A percentile compares a stretch with the other conserved stretches of the same genome.
phyloP scores from a whole-genome alignment of 768 basidiomycete genomes.

The Symmetrospora coprosmae region DNA sequence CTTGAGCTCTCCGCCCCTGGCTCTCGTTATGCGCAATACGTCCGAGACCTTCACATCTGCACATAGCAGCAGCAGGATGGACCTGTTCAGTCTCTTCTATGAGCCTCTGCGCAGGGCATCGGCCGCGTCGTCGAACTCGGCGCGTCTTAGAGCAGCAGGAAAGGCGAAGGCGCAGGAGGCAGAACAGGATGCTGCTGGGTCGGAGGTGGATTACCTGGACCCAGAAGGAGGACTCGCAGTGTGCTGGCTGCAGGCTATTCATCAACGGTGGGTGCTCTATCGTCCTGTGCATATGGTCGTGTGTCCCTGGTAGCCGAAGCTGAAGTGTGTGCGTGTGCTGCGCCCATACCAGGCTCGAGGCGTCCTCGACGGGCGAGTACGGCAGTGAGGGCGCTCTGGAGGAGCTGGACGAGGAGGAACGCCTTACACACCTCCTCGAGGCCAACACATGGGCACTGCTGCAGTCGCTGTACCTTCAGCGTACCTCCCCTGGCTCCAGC shows the following conservation, averaged over 20 bases:
- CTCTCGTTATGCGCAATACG: too few relatives aligned
- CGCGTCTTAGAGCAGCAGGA: too few relatives aligned
- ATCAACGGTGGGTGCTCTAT: background rate
- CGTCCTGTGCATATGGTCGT: background rate
- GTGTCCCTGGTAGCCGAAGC: too few relatives aligned
- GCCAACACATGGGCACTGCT: conserved; percentile 5
- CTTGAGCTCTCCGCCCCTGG: too few relatives aligned
- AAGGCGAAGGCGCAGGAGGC: too few relatives aligned
- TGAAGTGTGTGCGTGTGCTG: background rate
- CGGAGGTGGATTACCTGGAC: conserved; percentile 11
- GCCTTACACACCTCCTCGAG: background rate
- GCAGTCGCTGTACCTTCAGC: conserved; percentile 5
- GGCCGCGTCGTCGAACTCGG: too few relatives aligned
- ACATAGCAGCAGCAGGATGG: too few relatives aligned
- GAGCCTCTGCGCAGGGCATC: conserved; percentile 10
- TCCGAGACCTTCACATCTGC: too few relatives aligned
- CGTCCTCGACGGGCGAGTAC: background rate
- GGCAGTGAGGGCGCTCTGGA: background rate
- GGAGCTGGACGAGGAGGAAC: too few relatives aligned
- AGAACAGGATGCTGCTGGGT: background rate
- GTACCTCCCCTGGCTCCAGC: background rate
- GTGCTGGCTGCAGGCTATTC: background rate
- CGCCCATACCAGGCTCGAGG: background rate
- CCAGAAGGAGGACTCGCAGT: conserved; percentile 4
- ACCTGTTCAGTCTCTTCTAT: conserved; percentile 13